These are phyloP conservation scores for Kluyveromyces dobzhanskii DNA, from an alignment of 805 yeast genomes.

Conservation along the genomic window DNA sequence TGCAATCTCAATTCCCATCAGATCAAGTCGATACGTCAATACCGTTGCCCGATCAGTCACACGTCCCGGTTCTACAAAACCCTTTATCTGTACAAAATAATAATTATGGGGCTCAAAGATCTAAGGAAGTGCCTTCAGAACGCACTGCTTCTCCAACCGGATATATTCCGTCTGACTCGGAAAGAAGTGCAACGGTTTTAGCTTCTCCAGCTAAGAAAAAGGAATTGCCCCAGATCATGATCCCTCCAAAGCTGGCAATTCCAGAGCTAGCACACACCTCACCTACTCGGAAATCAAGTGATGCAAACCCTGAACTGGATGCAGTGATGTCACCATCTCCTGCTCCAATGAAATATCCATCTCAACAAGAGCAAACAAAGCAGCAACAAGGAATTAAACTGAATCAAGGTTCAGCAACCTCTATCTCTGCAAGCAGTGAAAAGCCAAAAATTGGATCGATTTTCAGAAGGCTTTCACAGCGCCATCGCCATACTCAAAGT, in stretches of 20 bases:
- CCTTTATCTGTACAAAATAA: neutral
- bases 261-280: constrained; percentile 45
- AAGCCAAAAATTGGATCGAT: constrained; percentile 26
- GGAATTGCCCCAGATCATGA: constrained; percentile 10
- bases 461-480: constrained; percentile 30
- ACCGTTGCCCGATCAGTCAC: neutral
- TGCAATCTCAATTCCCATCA: neutral
- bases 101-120: neutral
- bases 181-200: constrained; percentile 6
- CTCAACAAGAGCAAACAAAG: constrained; percentile 33
- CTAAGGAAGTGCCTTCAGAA: neutral
- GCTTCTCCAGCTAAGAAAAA: constrained; percentile 24
- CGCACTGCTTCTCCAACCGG: neutral
- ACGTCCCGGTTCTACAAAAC: neutral
- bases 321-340: constrained; percentile 28
- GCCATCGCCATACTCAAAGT: constrained; percentile 15
- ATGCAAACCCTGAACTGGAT: constrained; percentile 18
- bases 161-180: constrained; percentile 2
- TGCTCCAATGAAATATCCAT: constrained; percentile 27
- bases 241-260: constrained; percentile 35
- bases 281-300: constrained; percentile 29
- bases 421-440: constrained; percentile 15
- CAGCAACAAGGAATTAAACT: constrained; percentile 24
- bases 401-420: constrained; percentile 5
- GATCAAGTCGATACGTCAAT: constrained; percentile 3